Evolutionary conservation across 2,329 filamentous ascomycete species (phyloP).

Genomic region (Calonectria henricotiae): DNA sequence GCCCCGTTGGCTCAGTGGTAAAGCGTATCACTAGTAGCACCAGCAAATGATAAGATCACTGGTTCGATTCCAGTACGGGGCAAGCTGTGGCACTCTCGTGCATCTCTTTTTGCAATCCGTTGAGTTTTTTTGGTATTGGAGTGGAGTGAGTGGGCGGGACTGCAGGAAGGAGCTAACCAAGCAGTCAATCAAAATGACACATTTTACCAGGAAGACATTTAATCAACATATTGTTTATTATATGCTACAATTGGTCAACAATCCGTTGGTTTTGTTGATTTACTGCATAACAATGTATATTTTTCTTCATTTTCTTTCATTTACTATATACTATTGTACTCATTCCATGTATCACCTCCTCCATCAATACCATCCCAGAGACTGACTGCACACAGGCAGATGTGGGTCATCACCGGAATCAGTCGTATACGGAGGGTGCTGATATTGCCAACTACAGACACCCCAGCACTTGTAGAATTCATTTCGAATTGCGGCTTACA

Average conservation of each 20-base stretch:
- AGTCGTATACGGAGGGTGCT: background rate
- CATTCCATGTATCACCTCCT: background rate
- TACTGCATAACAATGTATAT: background rate
- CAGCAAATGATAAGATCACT: constrained; percentile 11
- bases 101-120: background rate
- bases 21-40: constrained; percentile 22
- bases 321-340: background rate
- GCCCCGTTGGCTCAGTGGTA: constrained; percentile 24
- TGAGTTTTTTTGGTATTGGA: background rate
- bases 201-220: too few relatives aligned
- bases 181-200: too few relatives aligned
- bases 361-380: too few relatives aligned
- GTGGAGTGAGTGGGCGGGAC: too few relatives aligned
- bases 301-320: too few relatives aligned
- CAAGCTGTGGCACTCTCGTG: background rate
- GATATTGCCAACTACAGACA: background rate
- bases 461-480: background rate
- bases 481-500: background rate
- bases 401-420: background rate
- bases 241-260: too few relatives aligned
- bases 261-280: background rate
- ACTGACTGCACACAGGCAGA: too few relatives aligned
- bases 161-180: too few relatives aligned
- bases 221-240: too few relatives aligned
- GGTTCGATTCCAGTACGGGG: constrained; percentile 23